phyloP scores from a whole-genome alignment of 768 basidiomycete genomes.

The Boletellus ananiceps region DNA sequence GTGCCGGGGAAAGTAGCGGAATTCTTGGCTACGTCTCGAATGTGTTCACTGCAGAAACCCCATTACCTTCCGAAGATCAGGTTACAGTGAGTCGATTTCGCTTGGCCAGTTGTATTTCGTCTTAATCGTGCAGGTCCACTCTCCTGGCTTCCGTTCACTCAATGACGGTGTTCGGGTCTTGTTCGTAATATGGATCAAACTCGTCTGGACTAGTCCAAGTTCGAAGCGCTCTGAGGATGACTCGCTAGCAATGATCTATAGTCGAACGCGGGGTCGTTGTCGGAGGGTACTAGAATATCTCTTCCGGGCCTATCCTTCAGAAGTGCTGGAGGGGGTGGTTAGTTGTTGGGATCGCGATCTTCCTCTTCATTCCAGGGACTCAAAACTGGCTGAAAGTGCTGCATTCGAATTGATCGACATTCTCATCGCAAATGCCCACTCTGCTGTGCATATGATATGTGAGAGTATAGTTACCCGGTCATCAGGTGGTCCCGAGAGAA shows the following conservation, averaged over 20 bases:
- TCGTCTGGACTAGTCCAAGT: constrained; percentile 45
- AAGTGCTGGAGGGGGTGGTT: constrained; percentile 80
- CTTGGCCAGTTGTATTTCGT: background rate
- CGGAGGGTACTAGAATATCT: constrained; percentile 80
- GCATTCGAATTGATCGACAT: constrained; percentile 82
- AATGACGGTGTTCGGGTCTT: constrained; percentile 79
- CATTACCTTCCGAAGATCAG: constrained; percentile 48
- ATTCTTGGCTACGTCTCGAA: constrained; percentile 87
- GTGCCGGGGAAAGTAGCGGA: constrained; percentile 52
- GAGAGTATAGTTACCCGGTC: constrained; percentile 71
- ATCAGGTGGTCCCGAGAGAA: constrained; percentile 51
- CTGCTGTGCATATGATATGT: constrained; percentile 82
- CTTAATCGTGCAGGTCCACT: constrained; percentile 43
- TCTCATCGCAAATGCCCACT: constrained; percentile 80
- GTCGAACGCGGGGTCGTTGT: constrained; percentile 62
- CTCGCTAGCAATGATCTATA: constrained; percentile 62
- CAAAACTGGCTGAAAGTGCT: constrained; percentile 40
- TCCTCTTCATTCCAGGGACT: constrained; percentile 41
- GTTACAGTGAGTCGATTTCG: constrained; percentile 43
- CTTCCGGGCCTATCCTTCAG: constrained; percentile 73
- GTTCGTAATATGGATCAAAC: constrained; percentile 67
- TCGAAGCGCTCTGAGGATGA: constrained; percentile 58
- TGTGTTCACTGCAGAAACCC: constrained; percentile 78
- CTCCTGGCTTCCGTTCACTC: constrained; percentile 72
- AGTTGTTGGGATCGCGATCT: constrained; percentile 73